Base-by-base conservation (phyloP, 2,329 filamentous ascomycete species). In the Exophiala calicioides region DNA sequence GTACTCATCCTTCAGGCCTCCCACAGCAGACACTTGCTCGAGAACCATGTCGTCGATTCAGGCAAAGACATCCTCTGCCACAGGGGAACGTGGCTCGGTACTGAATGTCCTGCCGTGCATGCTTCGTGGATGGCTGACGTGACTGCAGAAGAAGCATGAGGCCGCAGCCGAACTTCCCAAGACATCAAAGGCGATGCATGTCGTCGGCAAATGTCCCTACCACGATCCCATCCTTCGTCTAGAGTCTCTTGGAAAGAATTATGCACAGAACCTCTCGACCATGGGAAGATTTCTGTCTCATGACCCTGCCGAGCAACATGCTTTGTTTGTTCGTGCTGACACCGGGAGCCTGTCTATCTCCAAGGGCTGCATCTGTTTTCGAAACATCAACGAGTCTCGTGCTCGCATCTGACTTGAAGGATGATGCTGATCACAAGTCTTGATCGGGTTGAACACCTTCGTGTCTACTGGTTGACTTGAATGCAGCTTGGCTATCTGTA, bases 301-400 rank as follows among this genome's bases (percentile, higher is more conserved):
- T 30, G 41, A 21, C 12, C 34, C 46, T 13, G 32, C 27, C 18
- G 40, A 44, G 13, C 46, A 50, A 15, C 31, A 23, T 3, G 41
- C 46, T 23, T 15, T 50, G n/a, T 40, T 39, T 34, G 45, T 39
- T 24, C 46, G 46, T 18, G 33, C 46, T 3, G 46, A 50, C 33
- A 50, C 39, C 18, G 20, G 20, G 16, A 38, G 15, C 24, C 15
- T 34, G 15, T 50, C 46, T 27, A 34, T 50, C 40, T 27, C 20
- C 26, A 50, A 50, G 33, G 41, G 40, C 23, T 50, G 46, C 34
- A 44, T 33, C 16, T 50, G 46, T 29, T 16, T 42, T n/a, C n/a
- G n/a, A n/a, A n/a, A n/a, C n/a, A n/a, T n/a, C n/a, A n/a, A n/a
- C n/a, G n/a, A n/a, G n/a, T n/a, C n/a, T n/a, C n/a, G n/a, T n/a